These are phyloP conservation scores for Pseudopyrenochaeta lycopersici DNA, from an alignment of 2,329 filamentous ascomycete species.

Conservation along the genomic window DNA sequence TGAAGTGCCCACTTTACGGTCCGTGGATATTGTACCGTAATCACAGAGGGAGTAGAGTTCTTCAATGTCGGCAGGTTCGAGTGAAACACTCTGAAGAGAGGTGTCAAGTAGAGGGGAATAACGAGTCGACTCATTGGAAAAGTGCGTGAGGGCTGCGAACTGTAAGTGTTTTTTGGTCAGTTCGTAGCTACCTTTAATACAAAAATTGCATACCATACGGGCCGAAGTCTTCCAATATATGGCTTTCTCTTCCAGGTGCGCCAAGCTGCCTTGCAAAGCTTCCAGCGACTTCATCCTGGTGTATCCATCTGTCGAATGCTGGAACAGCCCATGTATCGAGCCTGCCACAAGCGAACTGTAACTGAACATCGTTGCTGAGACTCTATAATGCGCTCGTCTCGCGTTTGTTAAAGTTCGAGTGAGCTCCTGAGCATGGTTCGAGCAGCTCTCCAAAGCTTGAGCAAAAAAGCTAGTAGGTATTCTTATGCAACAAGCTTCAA, in stretches of 20 bases:
- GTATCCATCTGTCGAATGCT: conserved; percentile 3
- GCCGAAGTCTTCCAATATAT: conserved; percentile 3
- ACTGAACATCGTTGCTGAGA: conserved; percentile 8
- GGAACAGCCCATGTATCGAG: conserved; percentile 5
- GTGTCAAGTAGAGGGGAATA: background rate
- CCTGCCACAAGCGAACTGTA: conserved; percentile 9
- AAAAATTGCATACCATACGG: conserved; percentile 4
- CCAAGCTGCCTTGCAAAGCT: conserved; percentile 1
- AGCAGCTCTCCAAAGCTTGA: background rate
- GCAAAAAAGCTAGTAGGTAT: conserved; percentile 5
- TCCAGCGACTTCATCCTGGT: background rate
- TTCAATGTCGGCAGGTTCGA: conserved; percentile 7
- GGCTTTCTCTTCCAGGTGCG: conserved; percentile 3
- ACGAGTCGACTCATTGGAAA: background rate
- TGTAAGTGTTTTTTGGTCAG: background rate
- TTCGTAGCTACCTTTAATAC: background rate
- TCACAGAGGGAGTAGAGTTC: conserved; percentile 10
- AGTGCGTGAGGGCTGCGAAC: background rate
- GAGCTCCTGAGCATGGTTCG: conserved; percentile 6
- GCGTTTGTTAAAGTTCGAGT: conserved; percentile 9
- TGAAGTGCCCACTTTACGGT: background rate
- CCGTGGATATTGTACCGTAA: conserved; percentile 11
- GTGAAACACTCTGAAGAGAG: background rate
- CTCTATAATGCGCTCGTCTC: background rate
- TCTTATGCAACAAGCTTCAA: conserved; percentile 2